These are phyloP conservation scores for Tephrocybe sp. DNA, from an alignment of 768 basidiomycete genomes.

Conservation along the genomic window DNA sequence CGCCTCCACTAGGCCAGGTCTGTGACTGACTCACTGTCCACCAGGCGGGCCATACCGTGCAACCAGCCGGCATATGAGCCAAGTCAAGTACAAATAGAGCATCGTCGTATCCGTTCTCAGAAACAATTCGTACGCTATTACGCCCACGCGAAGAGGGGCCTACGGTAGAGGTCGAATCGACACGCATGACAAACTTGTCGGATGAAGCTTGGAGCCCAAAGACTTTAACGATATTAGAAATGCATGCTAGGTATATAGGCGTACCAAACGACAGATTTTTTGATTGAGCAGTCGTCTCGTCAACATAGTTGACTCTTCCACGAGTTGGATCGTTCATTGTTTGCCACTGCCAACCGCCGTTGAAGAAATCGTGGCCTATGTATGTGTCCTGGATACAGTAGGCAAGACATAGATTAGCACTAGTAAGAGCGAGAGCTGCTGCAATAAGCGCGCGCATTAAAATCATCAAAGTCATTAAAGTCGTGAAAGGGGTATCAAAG, in stretches of 20 bases:
- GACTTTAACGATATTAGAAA: too few relatives aligned
- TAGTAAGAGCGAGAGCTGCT: constrained; percentile 3
- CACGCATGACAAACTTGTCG: constrained; percentile 56
- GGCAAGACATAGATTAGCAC: background rate
- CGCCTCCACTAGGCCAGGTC: constrained; percentile 61
- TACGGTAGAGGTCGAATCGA: constrained; percentile 41
- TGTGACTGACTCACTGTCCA: constrained; percentile 53
- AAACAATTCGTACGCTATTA: constrained; percentile 53
- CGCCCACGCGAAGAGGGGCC: constrained; percentile 41
- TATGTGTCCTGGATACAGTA: constrained; percentile 12
- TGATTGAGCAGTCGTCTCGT: constrained; percentile 35
- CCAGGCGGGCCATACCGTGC: constrained; percentile 64
- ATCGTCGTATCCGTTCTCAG: constrained; percentile 41
- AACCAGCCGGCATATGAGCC: constrained; percentile 59
- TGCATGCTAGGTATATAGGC: constrained; percentile 8
- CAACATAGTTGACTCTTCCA: constrained; percentile 61
- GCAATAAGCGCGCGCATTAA: constrained; percentile 1
- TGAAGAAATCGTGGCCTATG: constrained; percentile 34
- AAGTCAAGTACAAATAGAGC: constrained; percentile 51
- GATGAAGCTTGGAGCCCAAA: constrained; percentile 27
- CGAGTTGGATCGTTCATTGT: constrained; percentile 56
- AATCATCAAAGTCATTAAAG: background rate
- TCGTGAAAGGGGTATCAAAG: background rate
- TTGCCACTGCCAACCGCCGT: constrained; percentile 43
- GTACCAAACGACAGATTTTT: constrained; percentile 47